A percentile compares a stretch with the other conserved stretches of the same genome.
These are phyloP conservation scores for Phycomyces nitens DNA, from an alignment of 192 early-diverging fungal genomes.

Conservation along the genomic window DNA sequence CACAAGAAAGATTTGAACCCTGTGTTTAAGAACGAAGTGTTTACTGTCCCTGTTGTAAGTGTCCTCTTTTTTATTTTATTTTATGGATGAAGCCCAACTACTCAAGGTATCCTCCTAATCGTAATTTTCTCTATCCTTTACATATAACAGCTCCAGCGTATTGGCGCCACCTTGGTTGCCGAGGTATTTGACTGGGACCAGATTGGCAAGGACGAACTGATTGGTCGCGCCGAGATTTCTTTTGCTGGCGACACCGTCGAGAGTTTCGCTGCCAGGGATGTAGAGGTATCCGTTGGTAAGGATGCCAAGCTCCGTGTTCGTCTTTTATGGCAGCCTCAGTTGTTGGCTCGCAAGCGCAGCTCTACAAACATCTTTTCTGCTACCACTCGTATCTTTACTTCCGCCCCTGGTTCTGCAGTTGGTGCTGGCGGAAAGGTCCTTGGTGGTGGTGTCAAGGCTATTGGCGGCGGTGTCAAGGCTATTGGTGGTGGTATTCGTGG, in stretches of 20 bases:
- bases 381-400: conserved; percentile 48
- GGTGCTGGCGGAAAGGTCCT: conserved; percentile 51
- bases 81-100: no score
- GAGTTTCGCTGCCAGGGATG: conserved; percentile 23
- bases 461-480: conserved; percentile 35
- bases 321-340: conserved; percentile 58
- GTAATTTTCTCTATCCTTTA: not conserved
- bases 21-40: conserved; percentile 61
- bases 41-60: conserved; percentile 51
- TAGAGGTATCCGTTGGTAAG: conserved; percentile 8
- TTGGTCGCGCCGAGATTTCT: conserved; percentile 53
- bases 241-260: conserved; percentile 35
- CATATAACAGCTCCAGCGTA: conserved; percentile 34
- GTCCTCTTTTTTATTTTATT: no score
- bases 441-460: conserved; percentile 37
- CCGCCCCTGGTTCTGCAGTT: conserved; percentile 53
- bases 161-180: conserved; percentile 51
- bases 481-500: conserved; percentile 31
- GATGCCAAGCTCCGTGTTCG: conserved; percentile 34
- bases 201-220: conserved; percentile 56
- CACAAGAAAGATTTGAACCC: conserved; percentile 75
- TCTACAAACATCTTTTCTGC: conserved; percentile 25
- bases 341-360: conserved; percentile 34
- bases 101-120: no score
- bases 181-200: conserved; percentile 81